Evolutionary conservation across 805 yeast genomes (phyloP), one percentile per base, ranked within the genome.

Genomic region (Metschnikowia gruessii): DNA sequence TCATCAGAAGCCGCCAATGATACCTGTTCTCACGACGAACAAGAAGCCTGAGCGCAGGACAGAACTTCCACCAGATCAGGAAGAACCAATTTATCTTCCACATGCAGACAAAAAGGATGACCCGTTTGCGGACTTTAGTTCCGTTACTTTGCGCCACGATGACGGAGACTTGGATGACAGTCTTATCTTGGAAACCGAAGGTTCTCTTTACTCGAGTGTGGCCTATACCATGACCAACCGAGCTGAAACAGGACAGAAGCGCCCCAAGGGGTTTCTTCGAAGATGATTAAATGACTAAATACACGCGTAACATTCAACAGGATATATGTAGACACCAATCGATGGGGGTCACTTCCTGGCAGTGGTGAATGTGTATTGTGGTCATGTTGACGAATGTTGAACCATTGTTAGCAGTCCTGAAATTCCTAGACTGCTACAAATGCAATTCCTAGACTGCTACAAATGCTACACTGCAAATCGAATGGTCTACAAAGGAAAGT

Each of bases 1-100:
- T 57, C 87, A 94, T 64, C 94, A 85, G 62, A 85, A 85, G 48
- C 98, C 99, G 1, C 99, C 99, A 13, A 83, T 94, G 83, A 83
- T 94, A 15, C 99, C 99, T 0, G 85, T 85, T 0, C 75, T 89
- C 37, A 68, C 74, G 13, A 69, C 69, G 45, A 49, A 63, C 10
- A 61, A 57, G 18, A 63, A 57, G 39, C 16, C 47, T 2, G 49
- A 45, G 30, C 47, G 48, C 34, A 45, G 44, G 31, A 50, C 49
- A 15, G 57, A 57, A 18, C 57, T 52, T 22, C 53, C 80, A 74
- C 77, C 80, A 15, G 44, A 38, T 28, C 47, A 47, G 8, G 55
- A 53, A 12, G 50, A 51, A 12, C 42, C 32, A 1, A 24, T 48
- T n/a, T 35, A 24, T 7, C 37, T 40, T 18, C 45, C 48, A 18